Base-by-base conservation (phyloP, 768 basidiomycete species). In the Russula emetica region DNA sequence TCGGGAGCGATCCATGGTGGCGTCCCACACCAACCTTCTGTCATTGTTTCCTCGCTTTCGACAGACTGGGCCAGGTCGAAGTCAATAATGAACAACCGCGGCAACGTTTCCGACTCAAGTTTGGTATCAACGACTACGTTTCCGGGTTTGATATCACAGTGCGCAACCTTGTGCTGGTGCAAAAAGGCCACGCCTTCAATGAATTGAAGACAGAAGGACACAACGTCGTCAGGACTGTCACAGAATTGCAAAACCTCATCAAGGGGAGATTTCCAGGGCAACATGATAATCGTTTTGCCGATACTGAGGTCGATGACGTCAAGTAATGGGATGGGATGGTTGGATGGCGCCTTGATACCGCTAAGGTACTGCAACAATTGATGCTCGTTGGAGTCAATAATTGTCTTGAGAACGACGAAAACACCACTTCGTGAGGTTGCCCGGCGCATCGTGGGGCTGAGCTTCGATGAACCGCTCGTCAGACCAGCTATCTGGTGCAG, bases 121-220 rank as follows among this genome's bases (percentile, higher is more conserved):
- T 2, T 51, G 18, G 51, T 53, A 20, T 20, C 51, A 13, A 53
- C 32, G 20, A 53, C 51, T 9, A 53, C 51, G 10, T 53, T 53
- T 3, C 20, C 51, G 6, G 51, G 51, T 34, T 53, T 53, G 32
- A 53, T 32, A n/a, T 53, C 51, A 34, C 51, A 34, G 51, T 53
- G 51, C 30, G 51, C 51, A n/a, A 53, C 51, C 7, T 22, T 34
- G 30, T 53, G 71, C 11, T 38, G 36, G 26, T 55, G 54, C 54
- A 55, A 38, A 38, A 36, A 55, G 22, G 34, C 24, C n/a, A 55
- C 54, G 34, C 34, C 54, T 18, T 55, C 36, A 26, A 36, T 26
- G n/a, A 55, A 55, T 55, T 40, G 54, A 38, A 38, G 16, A 40
- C 36, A 55, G 1, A 55, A 36, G 22, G 53, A 55, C 13, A 55